A percentile compares a stretch with the other conserved stretches of the same genome.
phyloP scores from a whole-genome alignment of 495 filamentous ascomycete genomes.

The Neurospora hispaniola region DNA sequence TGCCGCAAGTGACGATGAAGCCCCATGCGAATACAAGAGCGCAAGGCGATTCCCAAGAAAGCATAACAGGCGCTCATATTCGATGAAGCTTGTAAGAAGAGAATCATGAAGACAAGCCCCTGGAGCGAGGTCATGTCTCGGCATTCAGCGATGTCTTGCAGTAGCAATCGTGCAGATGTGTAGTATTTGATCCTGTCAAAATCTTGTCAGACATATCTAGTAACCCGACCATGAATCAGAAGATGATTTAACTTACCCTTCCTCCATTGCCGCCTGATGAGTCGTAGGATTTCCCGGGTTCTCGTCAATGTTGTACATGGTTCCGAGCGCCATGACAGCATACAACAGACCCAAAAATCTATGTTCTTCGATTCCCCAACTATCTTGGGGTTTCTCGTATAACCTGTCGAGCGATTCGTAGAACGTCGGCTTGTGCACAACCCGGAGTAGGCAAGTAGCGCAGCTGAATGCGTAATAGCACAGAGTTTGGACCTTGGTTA shows the following conservation, averaged over 20 bases:
- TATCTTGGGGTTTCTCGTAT: conserved; percentile 60
- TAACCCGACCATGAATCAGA: conserved; percentile 3
- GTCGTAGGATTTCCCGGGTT: conserved; percentile 21
- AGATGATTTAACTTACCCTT: conserved; percentile 48
- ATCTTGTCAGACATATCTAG: conserved; percentile 4
- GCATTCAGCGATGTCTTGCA: conserved; percentile 87
- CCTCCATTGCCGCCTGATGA: conserved; percentile 64
- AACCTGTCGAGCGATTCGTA: conserved; percentile 66
- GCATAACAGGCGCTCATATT: conserved; percentile 90
- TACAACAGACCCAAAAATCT: conserved; percentile 78
- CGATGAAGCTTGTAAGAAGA: conserved; percentile 85
- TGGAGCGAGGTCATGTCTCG: conserved; percentile 78
- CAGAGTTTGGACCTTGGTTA: conserved; percentile 53
- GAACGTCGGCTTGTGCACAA: conserved; percentile 85
- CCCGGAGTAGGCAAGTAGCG: conserved; percentile 70
- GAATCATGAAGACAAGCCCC: conserved; percentile 80
- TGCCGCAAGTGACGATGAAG: conserved; percentile 68
- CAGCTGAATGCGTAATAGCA: conserved; percentile 73
- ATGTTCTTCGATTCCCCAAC: conserved; percentile 64
- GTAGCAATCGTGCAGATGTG: conserved; percentile 55
- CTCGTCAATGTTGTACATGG: conserved; percentile 60
- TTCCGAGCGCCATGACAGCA: conserved; percentile 73
- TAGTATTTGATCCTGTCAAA: conserved; percentile 70
- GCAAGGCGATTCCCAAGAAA: conserved; percentile 80
- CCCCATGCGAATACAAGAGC: conserved; percentile 76